Evolutionary conservation across 1,139 yeast species (phyloP).

Genomic region (Taphrina wiesneri): DNA sequence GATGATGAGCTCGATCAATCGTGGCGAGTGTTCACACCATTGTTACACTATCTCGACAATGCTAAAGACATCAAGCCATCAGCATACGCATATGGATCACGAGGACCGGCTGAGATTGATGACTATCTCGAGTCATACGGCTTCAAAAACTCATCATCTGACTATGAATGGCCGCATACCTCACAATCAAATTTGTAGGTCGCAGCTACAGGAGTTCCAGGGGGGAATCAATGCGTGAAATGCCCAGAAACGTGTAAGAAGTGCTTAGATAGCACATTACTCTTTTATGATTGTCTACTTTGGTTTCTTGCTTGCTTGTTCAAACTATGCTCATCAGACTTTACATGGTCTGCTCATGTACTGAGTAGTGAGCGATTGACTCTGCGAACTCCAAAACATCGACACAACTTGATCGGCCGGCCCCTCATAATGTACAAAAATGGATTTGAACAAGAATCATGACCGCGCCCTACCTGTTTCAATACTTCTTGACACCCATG

Average conservation of each 20-base stretch:
- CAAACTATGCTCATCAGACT: too few species aligned
- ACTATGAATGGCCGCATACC: slow-evolving; percentile 71
- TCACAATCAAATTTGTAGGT: slow-evolving; percentile 7
- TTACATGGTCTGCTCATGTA: neutral
- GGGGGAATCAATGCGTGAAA: neutral
- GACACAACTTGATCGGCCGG: neutral
- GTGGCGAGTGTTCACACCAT: slow-evolving; percentile 91
- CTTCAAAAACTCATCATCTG: slow-evolving; percentile 61
- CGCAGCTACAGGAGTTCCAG: neutral
- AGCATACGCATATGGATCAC: slow-evolving; percentile 87
- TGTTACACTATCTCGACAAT: slow-evolving; percentile 75
- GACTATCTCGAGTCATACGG: slow-evolving; percentile 68
- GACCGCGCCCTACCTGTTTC: neutral
- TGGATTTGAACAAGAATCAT: neutral
- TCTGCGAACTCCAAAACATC: neutral
- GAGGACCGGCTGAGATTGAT: slow-evolving; percentile 74
- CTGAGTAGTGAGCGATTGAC: neutral
- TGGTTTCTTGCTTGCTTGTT: neutral
- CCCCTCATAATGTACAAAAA: neutral
- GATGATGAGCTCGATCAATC: slow-evolving; percentile 94
- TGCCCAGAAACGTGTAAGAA: neutral
- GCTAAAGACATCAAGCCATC: slow-evolving; percentile 49
- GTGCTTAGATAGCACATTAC: slow-evolving; percentile 1
- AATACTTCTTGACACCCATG: neutral
- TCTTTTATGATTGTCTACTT: neutral